Evolutionary conservation across 1,139 yeast genomes (phyloP).

Genomic region (Schwanniomyces etchellsii): DNA sequence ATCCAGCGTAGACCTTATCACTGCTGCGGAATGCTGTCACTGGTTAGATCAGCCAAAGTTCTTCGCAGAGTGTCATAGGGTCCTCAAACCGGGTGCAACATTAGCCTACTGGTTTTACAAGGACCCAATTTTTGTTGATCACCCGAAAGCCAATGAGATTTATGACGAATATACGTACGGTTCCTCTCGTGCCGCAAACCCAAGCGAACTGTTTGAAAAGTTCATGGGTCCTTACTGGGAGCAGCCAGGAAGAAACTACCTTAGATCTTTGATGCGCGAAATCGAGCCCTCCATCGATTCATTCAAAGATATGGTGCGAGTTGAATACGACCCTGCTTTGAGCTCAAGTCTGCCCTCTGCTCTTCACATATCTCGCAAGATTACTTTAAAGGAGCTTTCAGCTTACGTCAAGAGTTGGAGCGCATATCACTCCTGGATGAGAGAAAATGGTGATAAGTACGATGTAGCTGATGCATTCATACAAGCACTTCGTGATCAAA

Average conservation of each 20-base stretch:
- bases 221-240: slow-evolving; percentile 52
- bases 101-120: slow-evolving; percentile 77
- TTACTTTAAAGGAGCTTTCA: slow-evolving; percentile 39
- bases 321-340: slow-evolving; percentile 27
- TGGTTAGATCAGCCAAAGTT: slow-evolving; percentile 63
- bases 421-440: slow-evolving; percentile 64
- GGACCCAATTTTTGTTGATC: slow-evolving; percentile 51
- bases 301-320: slow-evolving; percentile 35
- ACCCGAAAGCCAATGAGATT: slow-evolving; percentile 36
- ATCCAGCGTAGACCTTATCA: slow-evolving; percentile 50
- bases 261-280: slow-evolving; percentile 41
- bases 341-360: slow-evolving; percentile 23
- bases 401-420: slow-evolving; percentile 63
- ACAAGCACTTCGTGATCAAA: slow-evolving; percentile 31
- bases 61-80: slow-evolving; percentile 42
- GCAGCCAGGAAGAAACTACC: slow-evolving; percentile 57
- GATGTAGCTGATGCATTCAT: slow-evolving; percentile 40
- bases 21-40: slow-evolving; percentile 75
- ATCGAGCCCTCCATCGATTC: slow-evolving; percentile 32
- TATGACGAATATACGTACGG: slow-evolving; percentile 35
- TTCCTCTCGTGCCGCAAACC: slow-evolving; percentile 16
- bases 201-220: slow-evolving; percentile 29
- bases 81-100: slow-evolving; percentile 56
- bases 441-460: slow-evolving; percentile 20
- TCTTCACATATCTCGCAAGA: slow-evolving; percentile 33